phyloP scores from a whole-genome alignment of 2,329 filamentous ascomycete species.

The Cordyceps pruinosa region DNA sequence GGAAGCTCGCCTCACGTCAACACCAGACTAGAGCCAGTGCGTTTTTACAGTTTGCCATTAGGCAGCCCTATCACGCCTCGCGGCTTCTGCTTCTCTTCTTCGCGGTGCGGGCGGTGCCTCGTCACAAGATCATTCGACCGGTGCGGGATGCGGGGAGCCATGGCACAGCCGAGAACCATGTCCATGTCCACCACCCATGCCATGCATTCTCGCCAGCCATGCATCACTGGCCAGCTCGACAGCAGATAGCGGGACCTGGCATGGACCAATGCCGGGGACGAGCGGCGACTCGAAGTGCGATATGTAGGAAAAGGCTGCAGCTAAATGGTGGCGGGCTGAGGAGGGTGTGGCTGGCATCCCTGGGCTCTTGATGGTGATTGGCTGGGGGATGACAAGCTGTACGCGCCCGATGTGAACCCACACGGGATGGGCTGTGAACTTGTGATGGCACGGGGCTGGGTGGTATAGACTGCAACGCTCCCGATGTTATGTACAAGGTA shows the following conservation, averaged over 20 bases:
- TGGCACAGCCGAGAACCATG: not conserved
- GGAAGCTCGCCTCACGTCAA: not conserved
- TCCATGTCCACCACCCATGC: not conserved
- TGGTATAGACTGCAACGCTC: not conserved
- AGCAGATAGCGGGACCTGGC: not conserved
- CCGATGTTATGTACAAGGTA: not conserved
- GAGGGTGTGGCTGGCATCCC: slow-evolving; percentile 2
- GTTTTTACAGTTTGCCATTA: not conserved
- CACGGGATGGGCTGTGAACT: slow-evolving; percentile 1
- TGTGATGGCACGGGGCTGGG: too few relatives aligned
- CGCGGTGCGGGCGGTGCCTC: not conserved
- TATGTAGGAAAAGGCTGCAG: not conserved
- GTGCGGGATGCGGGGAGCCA: not conserved
- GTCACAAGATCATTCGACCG: not conserved
- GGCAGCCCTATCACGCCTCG: too few relatives aligned
- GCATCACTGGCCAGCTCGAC: not conserved
- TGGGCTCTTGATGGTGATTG: slow-evolving; percentile 1
- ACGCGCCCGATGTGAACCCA: slow-evolving; percentile 4
- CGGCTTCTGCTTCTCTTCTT: not conserved
- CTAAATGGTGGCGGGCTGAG: not conserved
- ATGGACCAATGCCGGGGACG: not conserved
- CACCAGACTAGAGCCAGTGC: not conserved
- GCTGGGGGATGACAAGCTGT: not conserved
- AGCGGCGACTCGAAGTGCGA: not conserved
- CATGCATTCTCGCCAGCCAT: not conserved